Base-by-base conservation (phyloP, 2,329 filamentous ascomycete species). In the Clarireedia sp. region DNA sequence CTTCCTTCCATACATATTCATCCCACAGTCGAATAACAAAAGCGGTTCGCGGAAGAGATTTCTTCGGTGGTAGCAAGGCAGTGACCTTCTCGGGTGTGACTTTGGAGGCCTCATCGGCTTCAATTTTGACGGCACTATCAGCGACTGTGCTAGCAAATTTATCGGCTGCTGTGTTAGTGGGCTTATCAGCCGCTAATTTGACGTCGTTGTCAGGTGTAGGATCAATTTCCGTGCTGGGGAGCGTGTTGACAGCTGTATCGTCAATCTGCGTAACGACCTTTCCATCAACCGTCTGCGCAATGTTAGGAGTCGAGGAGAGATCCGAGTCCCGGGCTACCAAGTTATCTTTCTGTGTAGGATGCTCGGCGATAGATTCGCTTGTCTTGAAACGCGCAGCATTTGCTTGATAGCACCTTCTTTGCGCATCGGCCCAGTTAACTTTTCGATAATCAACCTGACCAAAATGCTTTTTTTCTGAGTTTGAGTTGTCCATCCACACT, bases 11-110 rank as follows among this genome's bases (percentile, higher is more conserved):
- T 8, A 81, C 64, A 62, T 87, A 95, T 62, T 87, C 86, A 62
- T 86, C 83, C 88, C 89, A 96, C 49, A 87, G 86, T 23, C 91
- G 81, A 23, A 96, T 80, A 1, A 96, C 80, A 5, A 96, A 78
- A 2, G 89, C 90, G 0, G 88, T 92, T 21, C 89, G 79, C 0
- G 79, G 72, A 16, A 75, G 48, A n/a, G 58, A 59, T 45, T 68
- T 69, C 33, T 64, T 65, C 10, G 47, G 60, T 55, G 17, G 37
- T n/a, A 49, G 19, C 7, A 40, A 19, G 23, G 55, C 57, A 24
- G 29, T 51, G 43, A 10, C 19, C 4, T 46, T 47, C 8, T 29
- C 40, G 5, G 19, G 12, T 21, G 43, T 51, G 3, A 51, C 50
- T 5, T 36, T 37, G 5, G 56, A 57, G 3, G 54, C 33, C 19